Conservation (phyloP, 1,284 basidiomycete genomes). For the Cutaneotrichosporon sp. region DNA sequence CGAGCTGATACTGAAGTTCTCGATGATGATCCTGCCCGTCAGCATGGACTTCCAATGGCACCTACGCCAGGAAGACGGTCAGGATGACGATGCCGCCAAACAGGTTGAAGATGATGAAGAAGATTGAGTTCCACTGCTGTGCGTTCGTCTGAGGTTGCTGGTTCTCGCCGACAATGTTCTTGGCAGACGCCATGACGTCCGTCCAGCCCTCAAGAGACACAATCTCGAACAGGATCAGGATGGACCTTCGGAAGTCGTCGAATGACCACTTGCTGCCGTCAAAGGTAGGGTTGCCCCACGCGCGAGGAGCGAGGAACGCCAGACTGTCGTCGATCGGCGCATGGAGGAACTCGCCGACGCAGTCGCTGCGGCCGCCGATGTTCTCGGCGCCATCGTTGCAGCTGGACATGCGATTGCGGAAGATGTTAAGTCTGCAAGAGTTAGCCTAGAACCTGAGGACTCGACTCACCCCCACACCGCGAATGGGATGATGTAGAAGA, state of each 20-base stretch:
- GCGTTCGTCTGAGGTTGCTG: slow-evolving; percentile 71
- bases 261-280: slow-evolving; percentile 80
- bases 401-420: slow-evolving; percentile 76
- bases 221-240: slow-evolving; percentile 95
- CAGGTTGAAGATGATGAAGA: slow-evolving; percentile 91
- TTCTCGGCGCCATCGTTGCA: slow-evolving; percentile 72
- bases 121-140: slow-evolving; percentile 80
- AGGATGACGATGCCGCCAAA: slow-evolving; percentile 88
- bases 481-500: slow-evolving; percentile 95
- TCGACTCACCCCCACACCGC: slow-evolving; percentile 79
- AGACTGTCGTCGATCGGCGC: slow-evolving; percentile 56
- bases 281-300: slow-evolving; percentile 83
- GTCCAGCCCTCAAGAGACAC: slow-evolving; percentile 96
- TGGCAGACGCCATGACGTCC: slow-evolving; percentile 82
- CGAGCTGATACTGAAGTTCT: slow-evolving; percentile 84
- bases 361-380: slow-evolving; percentile 64
- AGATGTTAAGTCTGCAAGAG: slow-evolving; percentile 70
- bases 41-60: not conserved
- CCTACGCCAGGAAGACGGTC: slow-evolving; percentile 80
- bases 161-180: slow-evolving; percentile 71
- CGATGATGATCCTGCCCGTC: slow-evolving; percentile 74
- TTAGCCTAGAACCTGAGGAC: not conserved
- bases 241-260: slow-evolving; percentile 79
- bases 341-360: slow-evolving; percentile 70
- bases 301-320: slow-evolving; percentile 74